Evolutionary conservation across 352 stramenopile genomes (phyloP).

Genomic region (Phytophthora sp.): DNA sequence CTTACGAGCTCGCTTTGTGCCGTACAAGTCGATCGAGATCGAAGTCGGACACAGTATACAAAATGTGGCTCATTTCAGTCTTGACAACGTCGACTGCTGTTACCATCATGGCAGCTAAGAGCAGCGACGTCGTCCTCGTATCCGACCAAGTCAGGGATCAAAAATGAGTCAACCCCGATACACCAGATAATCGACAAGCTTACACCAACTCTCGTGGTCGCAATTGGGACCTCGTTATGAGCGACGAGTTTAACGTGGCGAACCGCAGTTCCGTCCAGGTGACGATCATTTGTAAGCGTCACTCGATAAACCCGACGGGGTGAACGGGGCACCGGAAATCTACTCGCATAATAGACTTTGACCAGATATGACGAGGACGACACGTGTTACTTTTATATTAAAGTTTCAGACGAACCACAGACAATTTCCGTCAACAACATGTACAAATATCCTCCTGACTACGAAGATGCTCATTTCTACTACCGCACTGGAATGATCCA

Average conservation of each 20-base stretch:
- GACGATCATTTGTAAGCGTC: slow-evolving; percentile 94
- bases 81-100: slow-evolving; percentile 3
- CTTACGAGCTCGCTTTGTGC: slow-evolving; percentile 17
- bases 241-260: slow-evolving; percentile 93
- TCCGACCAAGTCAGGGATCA: slow-evolving; percentile 57
- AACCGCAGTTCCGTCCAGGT: slow-evolving; percentile 90
- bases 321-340: slow-evolving; percentile 92
- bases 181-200: slow-evolving; percentile 40
- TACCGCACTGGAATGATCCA: slow-evolving; percentile 86
- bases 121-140: slow-evolving; percentile 31
- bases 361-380: slow-evolving; percentile 70
- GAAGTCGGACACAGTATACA: too few species aligned
- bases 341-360: slow-evolving; percentile 94
- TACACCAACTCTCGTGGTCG: slow-evolving; percentile 54
- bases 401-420: slow-evolving; percentile 51
- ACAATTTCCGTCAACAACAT: slow-evolving; percentile 61
- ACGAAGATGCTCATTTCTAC: slow-evolving; percentile 52
- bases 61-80: slow-evolving; percentile 22
- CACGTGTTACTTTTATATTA: slow-evolving; percentile 71
- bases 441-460: slow-evolving; percentile 55
- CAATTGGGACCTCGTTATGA: slow-evolving; percentile 90
- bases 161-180: slow-evolving; percentile 62
- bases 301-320: slow-evolving; percentile 94
- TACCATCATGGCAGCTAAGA: slow-evolving; percentile 19
- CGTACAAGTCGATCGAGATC: neutral